Conservation (phyloP, 768 basidiomycete genomes). For the Termitomyces sp. region DNA sequence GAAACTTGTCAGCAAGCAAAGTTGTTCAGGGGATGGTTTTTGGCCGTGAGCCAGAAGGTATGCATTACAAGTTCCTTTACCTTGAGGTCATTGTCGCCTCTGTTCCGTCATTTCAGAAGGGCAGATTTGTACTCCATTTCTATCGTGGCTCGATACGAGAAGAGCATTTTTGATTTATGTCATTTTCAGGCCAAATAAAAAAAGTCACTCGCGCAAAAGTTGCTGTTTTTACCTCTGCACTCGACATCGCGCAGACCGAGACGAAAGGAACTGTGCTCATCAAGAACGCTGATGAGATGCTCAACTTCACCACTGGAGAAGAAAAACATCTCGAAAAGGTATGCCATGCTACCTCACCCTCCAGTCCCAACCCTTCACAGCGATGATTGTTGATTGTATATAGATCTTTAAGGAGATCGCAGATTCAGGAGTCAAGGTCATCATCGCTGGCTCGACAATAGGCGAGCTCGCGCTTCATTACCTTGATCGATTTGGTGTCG, state of each 20-base stretch:
- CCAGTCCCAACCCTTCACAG: neutral
- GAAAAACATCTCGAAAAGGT: conserved; percentile 95
- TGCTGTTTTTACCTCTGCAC: conserved; percentile 87
- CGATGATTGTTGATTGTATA: neutral
- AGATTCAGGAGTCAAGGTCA: conserved; percentile 88
- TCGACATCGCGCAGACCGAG: conserved; percentile 95
- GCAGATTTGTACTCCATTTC: neutral
- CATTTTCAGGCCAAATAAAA: conserved; percentile 62
- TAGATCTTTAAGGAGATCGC: conserved; percentile 97
- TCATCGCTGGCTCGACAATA: conserved; percentile 88
- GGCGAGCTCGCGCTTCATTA: conserved; percentile 97
- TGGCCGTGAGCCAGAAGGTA: conserved; percentile 91
- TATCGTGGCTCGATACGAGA: neutral
- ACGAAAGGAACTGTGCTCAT: conserved; percentile 98
- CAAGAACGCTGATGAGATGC: conserved; percentile 92
- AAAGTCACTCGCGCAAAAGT: conserved; percentile 86
- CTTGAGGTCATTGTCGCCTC: neutral
- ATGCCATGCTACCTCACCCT: neutral
- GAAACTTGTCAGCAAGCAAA: conserved; percentile 73
- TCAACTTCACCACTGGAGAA: conserved; percentile 94
- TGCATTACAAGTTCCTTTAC: conserved; percentile 9
- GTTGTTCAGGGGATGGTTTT: conserved; percentile 99
- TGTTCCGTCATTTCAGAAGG: too few relatives aligned
- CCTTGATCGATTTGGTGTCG: conserved; percentile 89
- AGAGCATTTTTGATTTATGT: neutral